Evolutionary conservation across 2,329 filamentous ascomycete genomes (phyloP).

Genomic region (Colletotrichum echinochloae): DNA sequence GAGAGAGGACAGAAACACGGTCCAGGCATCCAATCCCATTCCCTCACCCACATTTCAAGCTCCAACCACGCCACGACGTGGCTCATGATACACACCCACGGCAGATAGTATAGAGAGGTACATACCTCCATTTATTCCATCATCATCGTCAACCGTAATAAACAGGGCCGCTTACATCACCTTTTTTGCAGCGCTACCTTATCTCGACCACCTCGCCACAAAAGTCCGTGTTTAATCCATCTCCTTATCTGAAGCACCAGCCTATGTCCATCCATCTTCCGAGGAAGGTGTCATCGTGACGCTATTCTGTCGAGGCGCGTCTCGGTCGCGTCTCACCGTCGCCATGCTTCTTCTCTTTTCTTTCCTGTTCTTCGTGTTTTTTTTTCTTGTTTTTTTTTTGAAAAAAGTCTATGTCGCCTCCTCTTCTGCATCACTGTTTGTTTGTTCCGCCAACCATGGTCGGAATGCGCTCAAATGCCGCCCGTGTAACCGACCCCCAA

Average conservation of each 20-base stretch:
- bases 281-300: slow-evolving; percentile 4
- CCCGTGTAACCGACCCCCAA: background rate
- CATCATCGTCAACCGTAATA: background rate
- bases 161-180: slow-evolving; percentile 7
- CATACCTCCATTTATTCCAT: background rate
- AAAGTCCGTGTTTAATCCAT: background rate
- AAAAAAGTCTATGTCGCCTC: background rate
- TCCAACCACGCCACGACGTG: slow-evolving; percentile 7
- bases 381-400: too few species aligned
- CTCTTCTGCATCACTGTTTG: background rate
- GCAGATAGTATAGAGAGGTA: too few species aligned
- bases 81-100: background rate
- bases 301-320: slow-evolving; percentile 15
- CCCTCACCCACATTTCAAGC: background rate
- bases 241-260: slow-evolving; percentile 10
- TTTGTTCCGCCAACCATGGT: background rate
- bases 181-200: background rate
- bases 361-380: background rate
- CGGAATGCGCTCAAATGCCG: background rate
- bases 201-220: slow-evolving; percentile 5
- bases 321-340: slow-evolving; percentile 33
- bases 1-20: background rate
- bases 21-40: background rate
- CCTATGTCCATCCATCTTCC: background rate
- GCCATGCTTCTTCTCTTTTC: slow-evolving; percentile 1